Evolutionary conservation across 1,284 basidiomycete species (phyloP).

Genomic region (Fistulina hepatica): DNA sequence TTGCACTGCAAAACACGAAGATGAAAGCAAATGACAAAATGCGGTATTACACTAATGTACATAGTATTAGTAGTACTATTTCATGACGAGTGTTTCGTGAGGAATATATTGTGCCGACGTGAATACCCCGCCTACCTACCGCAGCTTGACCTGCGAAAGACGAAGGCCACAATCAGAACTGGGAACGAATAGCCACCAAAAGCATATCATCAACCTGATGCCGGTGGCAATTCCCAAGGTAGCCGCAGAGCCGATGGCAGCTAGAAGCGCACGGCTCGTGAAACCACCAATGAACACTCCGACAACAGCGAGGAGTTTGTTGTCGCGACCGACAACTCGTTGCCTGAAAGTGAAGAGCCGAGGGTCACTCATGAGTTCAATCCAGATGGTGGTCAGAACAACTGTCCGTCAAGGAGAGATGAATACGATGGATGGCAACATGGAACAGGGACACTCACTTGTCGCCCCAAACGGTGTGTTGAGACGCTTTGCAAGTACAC

Average conservation of each 20-base stretch:
- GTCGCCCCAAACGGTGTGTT: constrained; percentile 74
- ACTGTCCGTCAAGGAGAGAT: constrained; percentile 25
- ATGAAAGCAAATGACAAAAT: too few species aligned
- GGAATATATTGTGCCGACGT: too few species aligned
- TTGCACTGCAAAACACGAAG: too few species aligned
- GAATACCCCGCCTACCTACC: too few species aligned
- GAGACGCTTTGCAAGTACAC: constrained; percentile 73
- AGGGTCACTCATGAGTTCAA: constrained; percentile 75
- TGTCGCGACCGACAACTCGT: constrained; percentile 55
- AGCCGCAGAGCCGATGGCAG: constrained; percentile 48
- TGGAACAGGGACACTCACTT: constrained; percentile 33
- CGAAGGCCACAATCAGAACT: too few species aligned
- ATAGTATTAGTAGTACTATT: too few species aligned
- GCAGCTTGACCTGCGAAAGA: too few species aligned
- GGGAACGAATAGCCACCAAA: constrained; percentile 65
- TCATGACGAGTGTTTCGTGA: too few species aligned
- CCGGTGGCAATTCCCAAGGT: constrained; percentile 62
- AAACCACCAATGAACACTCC: constrained; percentile 73
- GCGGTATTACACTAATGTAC: too few species aligned
- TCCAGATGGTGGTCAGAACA: constrained; percentile 75
- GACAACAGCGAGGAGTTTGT: constrained; percentile 57
- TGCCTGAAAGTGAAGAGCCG: constrained; percentile 46
- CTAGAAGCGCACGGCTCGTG: constrained; percentile 53
- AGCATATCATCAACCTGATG: constrained; percentile 48
- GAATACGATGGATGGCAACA: neutral